phyloP scores from a whole-genome alignment of 495 filamentous ascomycete species.

The Penicillium coffeae region DNA sequence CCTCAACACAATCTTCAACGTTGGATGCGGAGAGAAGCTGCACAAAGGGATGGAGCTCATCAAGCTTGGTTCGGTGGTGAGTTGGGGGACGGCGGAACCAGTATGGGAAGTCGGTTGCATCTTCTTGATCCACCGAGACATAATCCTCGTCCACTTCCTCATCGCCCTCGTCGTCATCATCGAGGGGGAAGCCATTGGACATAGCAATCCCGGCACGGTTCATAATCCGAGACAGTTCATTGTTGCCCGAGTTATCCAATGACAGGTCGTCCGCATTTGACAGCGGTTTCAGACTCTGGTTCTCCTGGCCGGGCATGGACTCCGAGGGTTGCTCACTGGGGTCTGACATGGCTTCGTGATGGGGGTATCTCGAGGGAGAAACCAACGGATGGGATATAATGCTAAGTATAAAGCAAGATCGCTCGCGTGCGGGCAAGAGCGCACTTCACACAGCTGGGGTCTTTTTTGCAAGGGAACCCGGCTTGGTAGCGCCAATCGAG shows the following conservation, averaged over 20 bases:
- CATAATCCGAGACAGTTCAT: conserved; percentile 32
- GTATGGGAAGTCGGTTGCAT: conserved; percentile 41
- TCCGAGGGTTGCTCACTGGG: conserved; percentile 27
- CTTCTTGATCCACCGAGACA: conserved; percentile 42
- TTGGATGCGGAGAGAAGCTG: conserved; percentile 69
- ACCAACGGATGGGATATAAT: not conserved
- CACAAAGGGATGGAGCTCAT: conserved; percentile 63
- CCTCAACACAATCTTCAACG: conserved; percentile 67
- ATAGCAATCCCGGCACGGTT: conserved; percentile 29
- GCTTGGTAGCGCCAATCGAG: conserved; percentile 21
- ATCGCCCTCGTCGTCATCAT: conserved; percentile 35
- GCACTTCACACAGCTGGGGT: not conserved
- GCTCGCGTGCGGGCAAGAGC: conserved; percentile 5
- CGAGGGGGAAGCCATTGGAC: conserved; percentile 35
- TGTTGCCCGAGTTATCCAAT: conserved; percentile 25
- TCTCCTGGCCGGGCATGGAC: conserved; percentile 22
- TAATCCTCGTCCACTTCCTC: conserved; percentile 44
- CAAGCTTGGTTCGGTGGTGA: conserved; percentile 40
- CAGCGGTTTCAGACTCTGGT: conserved; percentile 30
- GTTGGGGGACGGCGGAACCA: conserved; percentile 42
- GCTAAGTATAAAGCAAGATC: not conserved
- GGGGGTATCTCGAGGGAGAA: not conserved
- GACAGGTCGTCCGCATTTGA: conserved; percentile 33
- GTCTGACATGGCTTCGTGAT: conserved; percentile 20
- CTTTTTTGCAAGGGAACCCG: conserved; percentile 12